phyloP scores from a whole-genome alignment of 768 basidiomycete genomes.

The Suillus clintonianus region DNA sequence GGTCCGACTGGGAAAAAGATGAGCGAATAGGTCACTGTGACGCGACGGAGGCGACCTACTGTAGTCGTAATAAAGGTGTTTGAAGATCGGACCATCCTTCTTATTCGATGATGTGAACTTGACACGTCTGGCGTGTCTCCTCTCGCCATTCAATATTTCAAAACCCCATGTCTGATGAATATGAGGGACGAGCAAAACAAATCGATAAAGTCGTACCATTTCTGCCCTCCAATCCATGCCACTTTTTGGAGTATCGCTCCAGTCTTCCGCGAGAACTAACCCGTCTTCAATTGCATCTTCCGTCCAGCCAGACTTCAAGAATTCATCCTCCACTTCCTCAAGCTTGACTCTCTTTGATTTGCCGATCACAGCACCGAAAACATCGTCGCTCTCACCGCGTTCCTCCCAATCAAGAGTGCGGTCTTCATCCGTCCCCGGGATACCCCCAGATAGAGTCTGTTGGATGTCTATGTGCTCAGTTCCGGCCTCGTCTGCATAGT shows the following conservation, averaged over 20 bases:
- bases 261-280: constrained; percentile 38
- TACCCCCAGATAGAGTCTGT: constrained; percentile 64
- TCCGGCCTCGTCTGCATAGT: constrained; percentile 59
- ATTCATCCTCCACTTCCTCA: constrained; percentile 47
- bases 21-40: neutral
- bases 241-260: constrained; percentile 68
- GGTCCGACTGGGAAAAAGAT: constrained; percentile 16
- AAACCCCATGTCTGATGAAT: constrained; percentile 59
- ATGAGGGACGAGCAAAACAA: neutral
- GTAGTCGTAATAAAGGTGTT: constrained; percentile 68
- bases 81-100: constrained; percentile 50
- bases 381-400: constrained; percentile 51
- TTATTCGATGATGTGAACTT: constrained; percentile 62
- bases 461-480: constrained; percentile 69
- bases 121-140: constrained; percentile 61
- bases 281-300: constrained; percentile 39
- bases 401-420: constrained; percentile 60
- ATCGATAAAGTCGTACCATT: constrained; percentile 46
- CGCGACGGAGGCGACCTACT: constrained; percentile 40
- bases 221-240: constrained; percentile 59
- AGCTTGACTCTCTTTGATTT: constrained; percentile 53
- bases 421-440: constrained; percentile 57
- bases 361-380: constrained; percentile 62
- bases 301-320: constrained; percentile 45
- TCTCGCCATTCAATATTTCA: constrained; percentile 56